A percentile compares a stretch with the other conserved stretches of the same genome.
Evolutionary conservation across 1,284 basidiomycete genomes (phyloP).

Genomic region (Moniliophthora roreri): DNA sequence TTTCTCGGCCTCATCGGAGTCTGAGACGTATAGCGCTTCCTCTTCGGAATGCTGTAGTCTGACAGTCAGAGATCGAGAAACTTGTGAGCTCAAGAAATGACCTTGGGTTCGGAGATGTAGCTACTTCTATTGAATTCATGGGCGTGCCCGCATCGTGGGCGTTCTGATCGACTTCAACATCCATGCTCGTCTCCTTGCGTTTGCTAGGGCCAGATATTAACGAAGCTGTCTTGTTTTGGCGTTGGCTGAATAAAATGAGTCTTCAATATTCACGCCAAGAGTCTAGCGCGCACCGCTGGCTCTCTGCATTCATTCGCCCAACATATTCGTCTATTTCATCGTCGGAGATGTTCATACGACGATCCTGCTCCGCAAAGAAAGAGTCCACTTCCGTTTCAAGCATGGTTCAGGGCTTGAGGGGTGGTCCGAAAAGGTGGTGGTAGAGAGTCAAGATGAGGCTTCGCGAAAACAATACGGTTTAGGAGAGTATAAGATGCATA

Average conservation of each 20-base stretch:
- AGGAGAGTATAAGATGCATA: background rate
- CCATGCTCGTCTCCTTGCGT: no score
- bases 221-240: no score
- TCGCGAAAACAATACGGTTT: background rate
- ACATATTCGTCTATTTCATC: conserved; percentile 40
- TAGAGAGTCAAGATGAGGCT: background rate
- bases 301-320: conserved; percentile 9
- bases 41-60: background rate
- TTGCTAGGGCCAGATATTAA: no score
- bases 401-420: conserved; percentile 16
- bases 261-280: background rate
- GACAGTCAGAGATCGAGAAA: background rate
- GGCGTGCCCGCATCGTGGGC: no score
- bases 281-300: background rate
- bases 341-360: conserved; percentile 51
- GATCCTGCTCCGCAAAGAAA: conserved; percentile 55
- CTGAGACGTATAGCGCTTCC: no score
- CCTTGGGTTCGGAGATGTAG: background rate
- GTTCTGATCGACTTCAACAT: no score
- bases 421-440: background rate
- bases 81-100: no score
- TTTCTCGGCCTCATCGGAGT: no score
- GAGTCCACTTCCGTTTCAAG: conserved; percentile 33
- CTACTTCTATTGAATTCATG: no score
- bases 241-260: background rate